These are phyloP conservation scores for Geotrichum macrosporum DNA, from an alignment of 1,139 yeast genomes.

Conservation along the genomic window DNA sequence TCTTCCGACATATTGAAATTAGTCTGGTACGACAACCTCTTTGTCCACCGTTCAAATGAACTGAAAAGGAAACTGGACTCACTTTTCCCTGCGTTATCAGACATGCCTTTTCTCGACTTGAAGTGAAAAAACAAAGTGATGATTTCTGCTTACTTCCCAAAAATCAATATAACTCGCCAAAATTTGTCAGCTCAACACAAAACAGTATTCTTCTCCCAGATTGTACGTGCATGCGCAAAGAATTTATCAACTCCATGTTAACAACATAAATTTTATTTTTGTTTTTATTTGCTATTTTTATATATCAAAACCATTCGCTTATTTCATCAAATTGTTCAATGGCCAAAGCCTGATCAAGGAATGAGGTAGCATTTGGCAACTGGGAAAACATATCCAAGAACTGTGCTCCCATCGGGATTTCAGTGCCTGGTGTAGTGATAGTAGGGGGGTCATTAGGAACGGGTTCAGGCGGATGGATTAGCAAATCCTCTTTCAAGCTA, in stretches of 20 bases:
- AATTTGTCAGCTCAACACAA: neutral
- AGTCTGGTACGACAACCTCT: constrained; percentile 66
- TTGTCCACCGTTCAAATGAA: constrained; percentile 81
- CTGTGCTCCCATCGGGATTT: constrained; percentile 31
- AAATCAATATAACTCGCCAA: neutral
- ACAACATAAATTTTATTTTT: too few relatives aligned
- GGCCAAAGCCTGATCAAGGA: constrained; percentile 35
- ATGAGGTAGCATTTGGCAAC: constrained; percentile 38
- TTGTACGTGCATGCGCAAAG: too few relatives aligned
- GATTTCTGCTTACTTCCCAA: neutral
- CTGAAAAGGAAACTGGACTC: constrained; percentile 15
- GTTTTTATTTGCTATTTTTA: neutral
- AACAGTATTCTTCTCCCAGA: too few relatives aligned
- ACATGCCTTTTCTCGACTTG: neutral
- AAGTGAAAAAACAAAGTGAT: too few relatives aligned
- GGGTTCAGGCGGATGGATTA: neutral
- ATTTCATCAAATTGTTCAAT: constrained; percentile 30
- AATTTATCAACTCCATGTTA: too few relatives aligned
- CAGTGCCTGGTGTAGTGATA: neutral
- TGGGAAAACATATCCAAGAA: constrained; percentile 37
- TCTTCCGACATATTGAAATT: constrained; percentile 59
- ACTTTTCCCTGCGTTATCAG: neutral
- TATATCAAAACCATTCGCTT: constrained; percentile 16
- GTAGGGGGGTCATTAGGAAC: neutral
- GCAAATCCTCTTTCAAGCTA: neutral